Conservation (phyloP, 768 basidiomycete genomes). For the Coprinopsis strossmayeri region DNA sequence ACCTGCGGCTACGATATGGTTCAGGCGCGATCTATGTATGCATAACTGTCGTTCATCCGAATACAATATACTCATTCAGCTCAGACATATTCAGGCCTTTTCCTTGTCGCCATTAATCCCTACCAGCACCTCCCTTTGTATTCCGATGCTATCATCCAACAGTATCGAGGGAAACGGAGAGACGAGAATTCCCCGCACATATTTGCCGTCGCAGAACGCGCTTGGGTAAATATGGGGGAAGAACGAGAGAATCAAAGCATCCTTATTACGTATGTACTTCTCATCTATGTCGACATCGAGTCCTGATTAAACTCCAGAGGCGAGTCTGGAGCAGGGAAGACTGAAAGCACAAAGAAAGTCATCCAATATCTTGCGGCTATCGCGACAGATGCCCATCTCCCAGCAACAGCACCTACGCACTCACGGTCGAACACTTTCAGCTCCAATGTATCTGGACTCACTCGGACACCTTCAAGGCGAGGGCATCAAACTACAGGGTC, state of each 20-base stretch:
- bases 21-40: conserved; percentile 90
- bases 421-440: conserved; percentile 59
- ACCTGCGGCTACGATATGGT: conserved; percentile 85
- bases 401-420: conserved; percentile 47
- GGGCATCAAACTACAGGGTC: conserved; percentile 43
- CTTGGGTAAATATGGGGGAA: conserved; percentile 98
- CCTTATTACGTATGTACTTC: conserved; percentile 81
- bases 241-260: conserved; percentile 97
- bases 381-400: conserved; percentile 70
- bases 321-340: conserved; percentile 98
- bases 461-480: conserved; percentile 59
- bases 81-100: conserved; percentile 92
- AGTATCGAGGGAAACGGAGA: conserved; percentile 84
- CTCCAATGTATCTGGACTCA: conserved; percentile 60
- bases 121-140: conserved; percentile 91
- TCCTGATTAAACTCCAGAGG: conserved; percentile 46
- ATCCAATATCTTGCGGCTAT: conserved; percentile 99
- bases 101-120: conserved; percentile 97
- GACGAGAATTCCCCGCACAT: conserved; percentile 96
- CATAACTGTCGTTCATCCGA: conserved; percentile 22
- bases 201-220: conserved; percentile 94
- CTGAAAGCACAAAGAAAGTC: conserved; percentile 98
- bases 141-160: conserved; percentile 79
- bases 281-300: background rate
- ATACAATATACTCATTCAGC: conserved; percentile 7